phyloP scores from a whole-genome alignment of 2,329 filamentous ascomycete genomes.

The Sporothrix protearum region DNA sequence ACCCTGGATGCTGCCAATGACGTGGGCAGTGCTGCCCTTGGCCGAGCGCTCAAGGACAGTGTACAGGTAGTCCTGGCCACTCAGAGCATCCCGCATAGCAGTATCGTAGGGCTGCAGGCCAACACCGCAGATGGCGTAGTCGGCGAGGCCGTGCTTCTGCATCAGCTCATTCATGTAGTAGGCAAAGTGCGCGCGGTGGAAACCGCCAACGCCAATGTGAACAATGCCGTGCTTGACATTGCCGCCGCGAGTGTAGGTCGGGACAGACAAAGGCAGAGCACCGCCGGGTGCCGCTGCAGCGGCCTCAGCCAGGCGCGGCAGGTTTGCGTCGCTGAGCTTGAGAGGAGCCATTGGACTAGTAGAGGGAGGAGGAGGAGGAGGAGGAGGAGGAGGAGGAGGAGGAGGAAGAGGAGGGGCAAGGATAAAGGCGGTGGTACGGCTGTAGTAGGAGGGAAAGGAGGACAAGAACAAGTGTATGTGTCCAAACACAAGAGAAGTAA shows the following conservation, averaged over 20 bases:
- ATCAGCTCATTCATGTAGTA: slow-evolving; percentile 51
- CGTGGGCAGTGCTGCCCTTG: slow-evolving; percentile 45
- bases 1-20: slow-evolving; percentile 51
- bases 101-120: slow-evolving; percentile 50
- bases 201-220: slow-evolving; percentile 53
- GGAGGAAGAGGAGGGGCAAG: no score
- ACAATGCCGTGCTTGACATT: slow-evolving; percentile 53
- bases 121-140: slow-evolving; percentile 52
- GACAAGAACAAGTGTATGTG: not conserved
- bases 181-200: slow-evolving; percentile 53
- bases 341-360: slow-evolving; percentile 27
- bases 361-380: not conserved
- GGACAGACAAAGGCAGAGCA: slow-evolving; percentile 35
- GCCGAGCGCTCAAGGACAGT: slow-evolving; percentile 54
- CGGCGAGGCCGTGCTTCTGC: slow-evolving; percentile 42
- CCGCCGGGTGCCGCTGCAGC: slow-evolving; percentile 7
- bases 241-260: slow-evolving; percentile 42
- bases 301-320: slow-evolving; percentile 35
- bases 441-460: not conserved
- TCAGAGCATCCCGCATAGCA: slow-evolving; percentile 49
- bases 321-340: slow-evolving; percentile 41
- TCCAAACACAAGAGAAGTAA: not conserved
- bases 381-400: not conserved
- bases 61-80: slow-evolving; percentile 50
- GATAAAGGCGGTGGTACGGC: not conserved